Evolutionary conservation across 768 basidiomycete species (phyloP), one percentile per base, ranked within the genome.

Genomic region (Crepidotus variabilis): DNA sequence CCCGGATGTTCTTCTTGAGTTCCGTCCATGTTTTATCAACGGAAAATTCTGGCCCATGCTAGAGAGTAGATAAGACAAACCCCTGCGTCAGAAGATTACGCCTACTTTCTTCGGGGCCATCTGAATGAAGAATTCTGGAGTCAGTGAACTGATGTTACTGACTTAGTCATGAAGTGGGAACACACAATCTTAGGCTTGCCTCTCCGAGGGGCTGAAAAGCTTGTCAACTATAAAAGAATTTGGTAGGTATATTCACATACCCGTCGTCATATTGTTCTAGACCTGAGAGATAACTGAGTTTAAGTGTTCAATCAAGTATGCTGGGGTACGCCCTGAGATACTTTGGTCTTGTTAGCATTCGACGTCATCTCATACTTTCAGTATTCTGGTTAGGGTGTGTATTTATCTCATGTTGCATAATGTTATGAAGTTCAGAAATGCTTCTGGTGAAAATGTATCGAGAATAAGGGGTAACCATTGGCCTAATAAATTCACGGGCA

Each of bases 1-100:
- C 93, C 56, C 85, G 80, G 62, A 99, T 95, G 60, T 98, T 97
- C 59, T 78, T 76, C 10, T 91, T 78, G 11, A 99, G 77, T 61
- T 84, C 84, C 6, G 78, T 68, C 92, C 94, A 97, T 45, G 88
- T 94, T 61, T 90, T 86, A 45, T 92, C 87, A 23, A 86, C 79
- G n/a, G 90, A 85, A 48, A 90, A 80, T 56, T 85, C 85, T 20
- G 84, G 80, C 9, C 86, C 88, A 71, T 85, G 87, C 91, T 93
- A 60, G 35, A 60, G 22, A 52, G n/a, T 24, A 18, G 11, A 54
- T 55, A 35, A 47, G 32, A 18, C 10, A 53, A 22, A 32, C 39
- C 6, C 22, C 33, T 21, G 46, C 24, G 33, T 50, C 24, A 34
- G 32, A 43, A 56, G 32, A 10, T 18, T 28, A 11, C 24, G 56